phyloP scores from a whole-genome alignment of 208 protist genomes.

The Trypanosoma grayi region DNA sequence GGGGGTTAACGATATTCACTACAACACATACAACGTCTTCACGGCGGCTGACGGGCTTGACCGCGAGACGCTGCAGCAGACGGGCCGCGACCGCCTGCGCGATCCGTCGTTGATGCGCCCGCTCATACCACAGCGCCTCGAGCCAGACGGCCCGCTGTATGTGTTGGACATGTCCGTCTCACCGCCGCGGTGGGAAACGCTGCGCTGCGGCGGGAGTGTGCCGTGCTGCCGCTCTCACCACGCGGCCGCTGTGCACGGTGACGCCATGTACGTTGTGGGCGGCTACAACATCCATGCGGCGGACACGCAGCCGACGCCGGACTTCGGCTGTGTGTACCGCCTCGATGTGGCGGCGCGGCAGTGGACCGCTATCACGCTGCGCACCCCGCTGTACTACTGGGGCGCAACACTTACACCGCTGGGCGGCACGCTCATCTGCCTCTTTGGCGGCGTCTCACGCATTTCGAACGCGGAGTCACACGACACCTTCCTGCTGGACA shows the following conservation, averaged over 20 bases:
- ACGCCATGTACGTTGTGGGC: constrained; percentile 22
- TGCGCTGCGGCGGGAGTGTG: neutral
- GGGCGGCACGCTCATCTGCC: constrained; percentile 7
- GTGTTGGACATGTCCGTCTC: constrained; percentile 6
- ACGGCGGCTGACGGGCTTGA: constrained; percentile 14
- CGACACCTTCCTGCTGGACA: constrained; percentile 7
- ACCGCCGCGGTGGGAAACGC: constrained; percentile 11
- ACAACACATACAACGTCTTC: constrained; percentile 26
- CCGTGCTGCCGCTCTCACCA: constrained; percentile 14
- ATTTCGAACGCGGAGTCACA: constrained; percentile 8
- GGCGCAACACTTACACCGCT: constrained; percentile 15
- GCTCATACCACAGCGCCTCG: neutral
- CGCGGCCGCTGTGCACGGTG: constrained; percentile 7
- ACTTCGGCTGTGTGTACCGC: constrained; percentile 8
- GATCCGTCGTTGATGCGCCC: constrained; percentile 5
- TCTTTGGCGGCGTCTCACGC: constrained; percentile 18
- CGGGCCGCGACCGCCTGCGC: constrained; percentile 1
- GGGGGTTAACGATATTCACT: constrained; percentile 22
- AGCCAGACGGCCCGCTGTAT: neutral
- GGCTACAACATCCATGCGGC: constrained; percentile 19
- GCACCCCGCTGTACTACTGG: constrained; percentile 10
- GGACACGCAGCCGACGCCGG: neutral
- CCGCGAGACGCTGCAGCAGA: neutral
- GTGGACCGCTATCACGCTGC: neutral
- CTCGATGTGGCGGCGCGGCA: neutral